Evolutionary conservation across 2,329 filamentous ascomycete species (phyloP).

Genomic region (Pochonia chlamydosporia): DNA sequence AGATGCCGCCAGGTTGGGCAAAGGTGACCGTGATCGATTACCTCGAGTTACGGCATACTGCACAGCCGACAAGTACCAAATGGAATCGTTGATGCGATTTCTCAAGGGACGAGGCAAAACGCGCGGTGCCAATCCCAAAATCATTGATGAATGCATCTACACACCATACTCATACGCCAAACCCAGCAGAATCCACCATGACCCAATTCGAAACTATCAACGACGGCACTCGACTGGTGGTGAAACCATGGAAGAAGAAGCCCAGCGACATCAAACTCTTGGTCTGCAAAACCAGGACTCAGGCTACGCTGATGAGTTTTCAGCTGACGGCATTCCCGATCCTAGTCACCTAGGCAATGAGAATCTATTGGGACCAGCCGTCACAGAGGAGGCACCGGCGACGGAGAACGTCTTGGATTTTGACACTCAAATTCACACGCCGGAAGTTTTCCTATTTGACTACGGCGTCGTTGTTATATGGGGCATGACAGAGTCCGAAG

Average conservation of each 20-base stretch:
- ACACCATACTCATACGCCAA: slow-evolving; percentile 80
- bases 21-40: slow-evolving; percentile 81
- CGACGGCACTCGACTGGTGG: slow-evolving; percentile 73
- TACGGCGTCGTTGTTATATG: slow-evolving; percentile 98
- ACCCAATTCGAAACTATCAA: slow-evolving; percentile 46
- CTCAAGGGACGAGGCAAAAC: slow-evolving; percentile 77
- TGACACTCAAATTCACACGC: slow-evolving; percentile 82
- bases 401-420: slow-evolving; percentile 60
- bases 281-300: slow-evolving; percentile 44
- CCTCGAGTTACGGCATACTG: slow-evolving; percentile 96
- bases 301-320: slow-evolving; percentile 23
- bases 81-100: slow-evolving; percentile 85
- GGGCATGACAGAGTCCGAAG: slow-evolving; percentile 91
- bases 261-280: slow-evolving; percentile 49
- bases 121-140: slow-evolving; percentile 76
- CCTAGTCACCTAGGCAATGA: slow-evolving; percentile 21
- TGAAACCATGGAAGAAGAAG: slow-evolving; percentile 37
- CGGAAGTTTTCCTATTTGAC: slow-evolving; percentile 93
- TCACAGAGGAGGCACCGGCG: slow-evolving; percentile 30
- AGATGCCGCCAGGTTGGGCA: slow-evolving; percentile 87
- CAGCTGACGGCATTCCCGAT: slow-evolving; percentile 19
- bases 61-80: slow-evolving; percentile 84
- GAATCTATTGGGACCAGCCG: slow-evolving; percentile 27
- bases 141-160: slow-evolving; percentile 97
- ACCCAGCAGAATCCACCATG: slow-evolving; percentile 16